phyloP scores from a whole-genome alignment of 106 monocot genomes.

The Xerophyta viscosa region DNA sequence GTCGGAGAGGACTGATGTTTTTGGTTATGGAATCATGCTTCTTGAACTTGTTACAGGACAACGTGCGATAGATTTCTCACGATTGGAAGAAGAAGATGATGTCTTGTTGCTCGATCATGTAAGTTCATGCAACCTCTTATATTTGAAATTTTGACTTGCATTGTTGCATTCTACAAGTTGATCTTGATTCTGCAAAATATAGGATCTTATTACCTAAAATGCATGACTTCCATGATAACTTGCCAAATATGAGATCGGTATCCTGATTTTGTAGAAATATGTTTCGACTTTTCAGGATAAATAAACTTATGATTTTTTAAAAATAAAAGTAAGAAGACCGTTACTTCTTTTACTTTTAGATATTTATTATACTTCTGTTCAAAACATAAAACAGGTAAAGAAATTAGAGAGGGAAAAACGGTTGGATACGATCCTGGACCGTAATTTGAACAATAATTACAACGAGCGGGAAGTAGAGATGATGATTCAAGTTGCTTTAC shows the following conservation, averaged over 20 bases:
- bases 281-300: no score
- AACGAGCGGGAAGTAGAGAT: conserved; percentile 60
- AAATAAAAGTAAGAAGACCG: background rate
- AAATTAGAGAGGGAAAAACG: conserved; percentile 72
- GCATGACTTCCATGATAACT: no score
- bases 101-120: conserved; percentile 94
- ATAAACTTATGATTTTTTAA: background rate
- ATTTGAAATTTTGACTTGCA: background rate
- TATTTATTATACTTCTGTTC: no score
- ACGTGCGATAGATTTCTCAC: conserved; percentile 86
- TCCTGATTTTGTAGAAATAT: no score
- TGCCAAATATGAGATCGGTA: no score
- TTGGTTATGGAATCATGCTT: conserved; percentile 73
- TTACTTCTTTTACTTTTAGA: background rate
- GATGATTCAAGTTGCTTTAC: conserved; percentile 62
- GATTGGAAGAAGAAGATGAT: conserved; percentile 90
- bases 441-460: conserved; percentile 48
- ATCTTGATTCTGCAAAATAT: background rate
- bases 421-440: conserved; percentile 69
- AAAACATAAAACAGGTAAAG: conserved; percentile 76
- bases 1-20: conserved; percentile 70
- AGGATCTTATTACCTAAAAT: no score
- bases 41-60: conserved; percentile 76
- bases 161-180: background rate
- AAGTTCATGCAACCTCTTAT: conserved; percentile 15